Percentiles rank a stretch among this genome's conserved stretches.
Evolutionary conservation across 2,329 filamentous ascomycete genomes (phyloP).

Genomic region (Calonectria hongkongensis): DNA sequence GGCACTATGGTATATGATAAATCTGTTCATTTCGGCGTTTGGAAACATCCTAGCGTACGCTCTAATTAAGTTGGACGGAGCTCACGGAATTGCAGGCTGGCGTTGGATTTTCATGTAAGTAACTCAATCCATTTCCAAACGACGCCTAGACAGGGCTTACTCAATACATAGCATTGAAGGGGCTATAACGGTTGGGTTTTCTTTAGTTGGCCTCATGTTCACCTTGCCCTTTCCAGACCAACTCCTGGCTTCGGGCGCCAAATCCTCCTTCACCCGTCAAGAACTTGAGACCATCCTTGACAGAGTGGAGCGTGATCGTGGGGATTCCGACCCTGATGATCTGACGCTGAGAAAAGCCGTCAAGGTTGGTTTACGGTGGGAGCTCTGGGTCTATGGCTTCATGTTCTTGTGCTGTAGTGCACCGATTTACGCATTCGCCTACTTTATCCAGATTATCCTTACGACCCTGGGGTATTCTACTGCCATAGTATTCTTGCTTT

Average conservation of each 20-base stretch:
- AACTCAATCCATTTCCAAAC: neutral
- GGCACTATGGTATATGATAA: slow-evolving; percentile 57
- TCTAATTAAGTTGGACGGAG: slow-evolving; percentile 64
- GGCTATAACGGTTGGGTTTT: slow-evolving; percentile 22
- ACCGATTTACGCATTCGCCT: slow-evolving; percentile 76
- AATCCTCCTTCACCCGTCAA: slow-evolving; percentile 48
- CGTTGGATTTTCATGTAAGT: slow-evolving; percentile 60
- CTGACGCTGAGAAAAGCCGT: slow-evolving; percentile 60
- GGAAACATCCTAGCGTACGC: slow-evolving; percentile 53
- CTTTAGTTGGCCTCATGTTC: slow-evolving; percentile 31
- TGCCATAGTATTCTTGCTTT: slow-evolving; percentile 58
- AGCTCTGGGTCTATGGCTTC: slow-evolving; percentile 64
- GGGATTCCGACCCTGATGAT: slow-evolving; percentile 61
- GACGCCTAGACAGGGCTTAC: neutral
- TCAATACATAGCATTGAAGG: slow-evolving; percentile 23
- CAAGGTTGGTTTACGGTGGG: slow-evolving; percentile 59
- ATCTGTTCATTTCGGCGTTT: slow-evolving; percentile 54
- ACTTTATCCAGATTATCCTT: slow-evolving; percentile 78
- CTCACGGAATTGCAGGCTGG: slow-evolving; percentile 67
- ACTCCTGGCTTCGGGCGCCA: slow-evolving; percentile 35
- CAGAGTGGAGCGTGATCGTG: slow-evolving; percentile 63
- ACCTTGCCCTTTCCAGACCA: slow-evolving; percentile 41
- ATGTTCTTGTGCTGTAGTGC: slow-evolving; percentile 69
- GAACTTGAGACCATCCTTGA: slow-evolving; percentile 55
- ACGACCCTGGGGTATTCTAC: slow-evolving; percentile 51